Evolutionary conservation across 1,284 basidiomycete species (phyloP).

Genomic region (Tetrapyrgos nigripes): DNA sequence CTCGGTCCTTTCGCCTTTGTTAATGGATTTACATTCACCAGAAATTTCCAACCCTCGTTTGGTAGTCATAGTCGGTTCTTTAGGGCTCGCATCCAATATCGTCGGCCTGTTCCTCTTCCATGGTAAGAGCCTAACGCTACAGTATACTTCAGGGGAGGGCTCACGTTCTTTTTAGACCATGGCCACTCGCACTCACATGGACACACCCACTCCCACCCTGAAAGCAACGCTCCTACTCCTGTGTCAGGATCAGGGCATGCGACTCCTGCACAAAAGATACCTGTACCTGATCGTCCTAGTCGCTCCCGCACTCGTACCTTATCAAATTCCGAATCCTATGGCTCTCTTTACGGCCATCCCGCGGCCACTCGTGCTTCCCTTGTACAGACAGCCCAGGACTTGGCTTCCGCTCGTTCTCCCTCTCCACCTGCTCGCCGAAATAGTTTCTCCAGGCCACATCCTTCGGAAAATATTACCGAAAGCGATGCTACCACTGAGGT

Average conservation of each 20-base stretch:
- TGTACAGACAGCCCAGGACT: slow-evolving; percentile 87
- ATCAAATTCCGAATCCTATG: slow-evolving; percentile 52
- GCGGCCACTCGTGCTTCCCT: slow-evolving; percentile 89
- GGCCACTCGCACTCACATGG: slow-evolving; percentile 62
- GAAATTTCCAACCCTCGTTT: slow-evolving; percentile 91
- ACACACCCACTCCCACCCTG: slow-evolving; percentile 36
- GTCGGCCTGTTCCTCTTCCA: slow-evolving; percentile 96
- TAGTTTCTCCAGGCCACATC: slow-evolving; percentile 35
- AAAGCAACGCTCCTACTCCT: slow-evolving; percentile 28
- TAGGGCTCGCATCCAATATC: slow-evolving; percentile 92
- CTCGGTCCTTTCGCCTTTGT: slow-evolving; percentile 8
- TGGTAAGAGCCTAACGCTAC: slow-evolving; percentile 51
- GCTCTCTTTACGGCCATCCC: slow-evolving; percentile 84
- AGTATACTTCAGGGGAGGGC: slow-evolving; percentile 9
- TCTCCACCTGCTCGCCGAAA: slow-evolving; percentile 45
- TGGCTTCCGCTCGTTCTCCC: slow-evolving; percentile 64
- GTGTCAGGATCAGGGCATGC: slow-evolving; percentile 27
- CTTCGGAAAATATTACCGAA: slow-evolving; percentile 16
- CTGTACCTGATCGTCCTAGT: slow-evolving; percentile 25
- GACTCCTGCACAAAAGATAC: slow-evolving; percentile 31
- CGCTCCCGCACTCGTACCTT: slow-evolving; percentile 42
- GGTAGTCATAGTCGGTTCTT: slow-evolving; percentile 89
- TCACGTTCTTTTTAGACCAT: slow-evolving; percentile 60
- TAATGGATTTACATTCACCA: slow-evolving; percentile 35
- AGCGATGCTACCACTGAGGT: neutral